Evolutionary conservation across 2,329 filamentous ascomycete genomes (phyloP).

Genomic region (Knoxdaviesia capensis): DNA sequence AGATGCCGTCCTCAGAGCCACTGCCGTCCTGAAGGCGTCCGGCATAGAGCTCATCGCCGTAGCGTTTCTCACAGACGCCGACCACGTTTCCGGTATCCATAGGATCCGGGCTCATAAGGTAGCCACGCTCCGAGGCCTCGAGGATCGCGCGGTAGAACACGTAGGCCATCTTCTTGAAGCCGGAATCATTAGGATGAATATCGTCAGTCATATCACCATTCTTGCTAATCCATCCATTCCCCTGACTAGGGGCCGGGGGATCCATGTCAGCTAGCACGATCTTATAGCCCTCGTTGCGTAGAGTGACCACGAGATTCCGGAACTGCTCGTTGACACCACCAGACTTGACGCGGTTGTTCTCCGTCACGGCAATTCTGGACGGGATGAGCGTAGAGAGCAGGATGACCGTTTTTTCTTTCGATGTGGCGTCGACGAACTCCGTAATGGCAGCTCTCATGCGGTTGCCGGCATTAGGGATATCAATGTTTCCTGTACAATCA

Average conservation of each 20-base stretch:
- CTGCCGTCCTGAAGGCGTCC: constrained; percentile 2
- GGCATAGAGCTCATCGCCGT: no score
- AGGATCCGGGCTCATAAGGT: not conserved
- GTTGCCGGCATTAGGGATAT: constrained; percentile 4
- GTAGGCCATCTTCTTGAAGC: constrained; percentile 21
- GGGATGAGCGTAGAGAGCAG: constrained; percentile 7
- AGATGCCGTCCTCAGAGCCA: constrained; percentile 6
- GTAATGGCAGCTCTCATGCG: constrained; percentile 6
- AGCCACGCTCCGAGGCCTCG: constrained; percentile 7
- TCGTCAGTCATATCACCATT: constrained; percentile 15
- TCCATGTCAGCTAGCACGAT: constrained; percentile 6
- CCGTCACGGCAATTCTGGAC: not conserved
- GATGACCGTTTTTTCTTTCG: constrained; percentile 1
- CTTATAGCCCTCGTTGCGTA: constrained; percentile 3
- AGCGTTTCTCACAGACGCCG: no score
- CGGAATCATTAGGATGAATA: constrained; percentile 17
- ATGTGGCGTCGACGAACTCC: constrained; percentile 2
- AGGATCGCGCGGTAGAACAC: constrained; percentile 14
- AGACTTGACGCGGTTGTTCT: constrained; percentile 10
- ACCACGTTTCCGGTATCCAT: no score
- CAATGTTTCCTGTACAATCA: constrained; percentile 6
- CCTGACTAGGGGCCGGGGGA: not conserved
- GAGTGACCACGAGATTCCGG: constrained; percentile 8
- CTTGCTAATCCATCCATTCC: not conserved
- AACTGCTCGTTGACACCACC: constrained; percentile 15